Evolutionary conservation across 331 rosid species (phyloP).

Genomic region (Stylosanthes scabra): DNA sequence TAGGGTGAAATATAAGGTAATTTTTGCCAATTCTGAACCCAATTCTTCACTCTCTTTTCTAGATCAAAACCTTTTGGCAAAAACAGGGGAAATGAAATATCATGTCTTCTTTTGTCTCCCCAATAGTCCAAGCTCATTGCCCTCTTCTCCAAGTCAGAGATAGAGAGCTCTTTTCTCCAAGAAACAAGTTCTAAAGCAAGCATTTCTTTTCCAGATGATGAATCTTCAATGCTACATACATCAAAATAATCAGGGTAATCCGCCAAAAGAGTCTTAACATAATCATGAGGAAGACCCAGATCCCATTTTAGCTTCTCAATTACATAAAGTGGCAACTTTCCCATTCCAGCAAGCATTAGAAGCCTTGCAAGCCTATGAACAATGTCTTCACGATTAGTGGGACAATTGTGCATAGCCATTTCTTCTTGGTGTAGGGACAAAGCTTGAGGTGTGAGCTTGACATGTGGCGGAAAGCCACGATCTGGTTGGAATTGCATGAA

Average conservation of each 20-base stretch:
- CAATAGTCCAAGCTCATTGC: constrained; percentile 25
- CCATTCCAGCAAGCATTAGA: constrained; percentile 72
- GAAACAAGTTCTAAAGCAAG: constrained; percentile 81
- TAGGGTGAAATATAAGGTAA: constrained; percentile 89
- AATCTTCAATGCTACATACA: constrained; percentile 60
- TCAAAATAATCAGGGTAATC: constrained; percentile 83
- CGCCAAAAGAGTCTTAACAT: constrained; percentile 58
- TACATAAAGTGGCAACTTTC: constrained; percentile 65
- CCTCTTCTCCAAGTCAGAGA: constrained; percentile 78
- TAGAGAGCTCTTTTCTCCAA: constrained; percentile 70
- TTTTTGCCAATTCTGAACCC: constrained; percentile 83
- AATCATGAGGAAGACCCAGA: constrained; percentile 80
- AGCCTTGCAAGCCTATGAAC: constrained; percentile 67
- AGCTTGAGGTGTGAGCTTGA: constrained; percentile 67
- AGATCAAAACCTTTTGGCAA: constrained; percentile 77
- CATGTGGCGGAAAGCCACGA: constrained; percentile 60
- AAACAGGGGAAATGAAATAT: constrained; percentile 65
- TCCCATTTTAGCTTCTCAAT: constrained; percentile 85
- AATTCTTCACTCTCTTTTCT: constrained; percentile 67
- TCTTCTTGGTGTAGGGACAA: constrained; percentile 69
- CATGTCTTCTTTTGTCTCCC: constrained; percentile 44
- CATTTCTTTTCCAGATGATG: constrained; percentile 56
- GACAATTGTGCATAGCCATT: constrained; percentile 53
- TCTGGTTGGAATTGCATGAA: constrained; percentile 63
- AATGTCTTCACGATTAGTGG: constrained; percentile 50